phyloP scores from a whole-genome alignment of 345 rosid species.

The Eutrema heterophyllum region DNA sequence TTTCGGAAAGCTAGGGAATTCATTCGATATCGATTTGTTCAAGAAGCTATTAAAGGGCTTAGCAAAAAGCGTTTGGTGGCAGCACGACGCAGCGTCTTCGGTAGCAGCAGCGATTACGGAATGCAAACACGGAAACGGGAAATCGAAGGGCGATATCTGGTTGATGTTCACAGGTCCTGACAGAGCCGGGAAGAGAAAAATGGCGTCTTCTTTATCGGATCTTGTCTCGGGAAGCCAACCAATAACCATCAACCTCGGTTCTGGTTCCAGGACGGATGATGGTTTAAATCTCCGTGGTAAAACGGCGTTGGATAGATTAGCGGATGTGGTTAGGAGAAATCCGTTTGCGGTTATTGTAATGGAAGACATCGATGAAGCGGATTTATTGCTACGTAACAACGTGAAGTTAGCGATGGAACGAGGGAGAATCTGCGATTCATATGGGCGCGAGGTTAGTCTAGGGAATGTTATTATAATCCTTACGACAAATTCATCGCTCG shows the following conservation, averaged over 20 bases:
- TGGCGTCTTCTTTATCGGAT: constrained; percentile 76
- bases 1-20: constrained; percentile 34
- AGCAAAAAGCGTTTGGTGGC: constrained; percentile 84
- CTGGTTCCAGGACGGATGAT: constrained; percentile 46
- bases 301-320: constrained; percentile 72
- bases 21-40: constrained; percentile 56
- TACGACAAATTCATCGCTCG: constrained; percentile 48
- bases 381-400: constrained; percentile 58
- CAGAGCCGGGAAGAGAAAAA: constrained; percentile 75
- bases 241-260: constrained; percentile 55
- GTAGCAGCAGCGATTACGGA: constrained; percentile 67
- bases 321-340: constrained; percentile 73
- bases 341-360: constrained; percentile 79
- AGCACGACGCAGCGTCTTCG: constrained; percentile 83
- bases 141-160: constrained; percentile 75
- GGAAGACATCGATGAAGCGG: constrained; percentile 88
- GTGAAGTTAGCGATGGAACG: constrained; percentile 86
- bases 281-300: constrained; percentile 68
- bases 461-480: constrained; percentile 85
- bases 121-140: constrained; percentile 60
- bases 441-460: constrained; percentile 91
- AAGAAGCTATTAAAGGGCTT: constrained; percentile 85
- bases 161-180: constrained; percentile 86
- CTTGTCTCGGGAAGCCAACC: constrained; percentile 52
- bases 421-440: constrained; percentile 82